These are phyloP conservation scores for Scheffersomyces lignosus DNA, from an alignment of 805 yeast species.

Conservation along the genomic window DNA sequence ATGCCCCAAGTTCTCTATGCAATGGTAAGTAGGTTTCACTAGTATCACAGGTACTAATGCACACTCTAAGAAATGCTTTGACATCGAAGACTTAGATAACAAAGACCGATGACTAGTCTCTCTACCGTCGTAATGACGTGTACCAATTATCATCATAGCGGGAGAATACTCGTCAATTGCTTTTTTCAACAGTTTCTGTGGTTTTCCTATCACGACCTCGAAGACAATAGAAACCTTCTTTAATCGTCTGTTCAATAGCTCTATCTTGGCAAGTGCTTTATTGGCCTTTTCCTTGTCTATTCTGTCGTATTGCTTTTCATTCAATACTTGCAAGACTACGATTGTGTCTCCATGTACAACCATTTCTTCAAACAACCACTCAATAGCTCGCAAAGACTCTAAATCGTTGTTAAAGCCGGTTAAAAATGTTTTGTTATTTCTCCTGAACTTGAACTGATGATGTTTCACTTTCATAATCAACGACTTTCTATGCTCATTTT, in stretches of 20 bases:
- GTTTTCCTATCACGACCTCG: conserved; percentile 43
- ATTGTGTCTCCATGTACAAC: conserved; percentile 44
- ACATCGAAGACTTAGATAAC: conserved; percentile 34
- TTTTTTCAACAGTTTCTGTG: conserved; percentile 35
- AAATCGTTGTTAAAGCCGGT: conserved; percentile 39
- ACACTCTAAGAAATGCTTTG: conserved; percentile 42
- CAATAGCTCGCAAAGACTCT: conserved; percentile 40
- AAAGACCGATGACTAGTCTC: conserved; percentile 22
- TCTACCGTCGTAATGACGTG: conserved; percentile 28
- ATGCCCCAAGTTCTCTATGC: conserved; percentile 25
- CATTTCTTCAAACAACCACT: conserved; percentile 47
- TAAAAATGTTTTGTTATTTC: conserved; percentile 44
- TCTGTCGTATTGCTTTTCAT: conserved; percentile 26
- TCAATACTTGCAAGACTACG: conserved; percentile 41
- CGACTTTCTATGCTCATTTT: conserved; percentile 31
- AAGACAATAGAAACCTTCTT: conserved; percentile 40
- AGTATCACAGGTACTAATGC: conserved; percentile 46
- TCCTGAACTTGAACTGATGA: conserved; percentile 42
- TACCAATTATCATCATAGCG: conserved; percentile 47
- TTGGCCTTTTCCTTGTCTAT: conserved; percentile 34
- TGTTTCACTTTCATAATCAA: conserved; percentile 42
- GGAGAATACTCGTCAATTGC: conserved; percentile 45
- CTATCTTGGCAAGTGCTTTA: conserved; percentile 27
- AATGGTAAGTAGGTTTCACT: conserved; percentile 40
- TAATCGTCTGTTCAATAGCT: conserved; percentile 32